phyloP scores from a whole-genome alignment of 495 filamentous ascomycete genomes.

The Neurospora sp. region DNA sequence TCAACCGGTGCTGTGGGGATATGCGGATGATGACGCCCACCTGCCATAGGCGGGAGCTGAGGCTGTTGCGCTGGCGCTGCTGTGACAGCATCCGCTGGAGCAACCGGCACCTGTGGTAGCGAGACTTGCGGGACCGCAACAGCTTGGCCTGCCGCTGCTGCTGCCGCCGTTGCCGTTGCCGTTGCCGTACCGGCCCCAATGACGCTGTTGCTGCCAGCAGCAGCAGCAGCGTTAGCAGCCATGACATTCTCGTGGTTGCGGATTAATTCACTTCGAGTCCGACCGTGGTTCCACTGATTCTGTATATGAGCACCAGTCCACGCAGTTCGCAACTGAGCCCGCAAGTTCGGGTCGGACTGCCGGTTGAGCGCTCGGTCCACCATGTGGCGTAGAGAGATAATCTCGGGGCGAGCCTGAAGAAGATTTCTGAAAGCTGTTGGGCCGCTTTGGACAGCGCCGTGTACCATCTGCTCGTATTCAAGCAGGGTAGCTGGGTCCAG shows the following conservation, averaged over 20 bases:
- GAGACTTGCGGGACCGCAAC: not conserved
- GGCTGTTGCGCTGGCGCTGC: not conserved
- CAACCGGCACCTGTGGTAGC: not conserved
- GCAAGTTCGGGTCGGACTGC: conserved; percentile 26
- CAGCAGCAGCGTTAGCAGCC: not conserved
- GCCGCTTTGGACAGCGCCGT: conserved; percentile 33
- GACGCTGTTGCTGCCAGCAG: not conserved
- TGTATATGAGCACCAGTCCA: conserved; percentile 30
- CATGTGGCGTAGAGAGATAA: conserved; percentile 29
- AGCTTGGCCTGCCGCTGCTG: not conserved
- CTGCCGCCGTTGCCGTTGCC: not conserved
- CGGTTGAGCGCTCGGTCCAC: conserved; percentile 34
- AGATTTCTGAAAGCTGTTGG: conserved; percentile 31
- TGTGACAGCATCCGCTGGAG: not conserved
- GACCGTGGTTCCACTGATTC: conserved; percentile 33
- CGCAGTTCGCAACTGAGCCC: conserved; percentile 33
- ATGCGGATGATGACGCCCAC: conserved; percentile 10
- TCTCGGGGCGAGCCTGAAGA: conserved; percentile 32
- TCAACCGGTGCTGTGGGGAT: conserved; percentile 12
- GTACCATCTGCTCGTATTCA: conserved; percentile 31
- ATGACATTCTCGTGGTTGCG: conserved; percentile 11
- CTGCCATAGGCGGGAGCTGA: not conserved
- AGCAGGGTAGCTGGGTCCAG: conserved; percentile 6
- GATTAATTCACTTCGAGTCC: conserved; percentile 15
- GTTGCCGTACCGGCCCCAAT: not conserved